These are phyloP conservation scores for Penicillium bovifimosum DNA, from an alignment of 495 filamentous ascomycete species.

Conservation along the genomic window DNA sequence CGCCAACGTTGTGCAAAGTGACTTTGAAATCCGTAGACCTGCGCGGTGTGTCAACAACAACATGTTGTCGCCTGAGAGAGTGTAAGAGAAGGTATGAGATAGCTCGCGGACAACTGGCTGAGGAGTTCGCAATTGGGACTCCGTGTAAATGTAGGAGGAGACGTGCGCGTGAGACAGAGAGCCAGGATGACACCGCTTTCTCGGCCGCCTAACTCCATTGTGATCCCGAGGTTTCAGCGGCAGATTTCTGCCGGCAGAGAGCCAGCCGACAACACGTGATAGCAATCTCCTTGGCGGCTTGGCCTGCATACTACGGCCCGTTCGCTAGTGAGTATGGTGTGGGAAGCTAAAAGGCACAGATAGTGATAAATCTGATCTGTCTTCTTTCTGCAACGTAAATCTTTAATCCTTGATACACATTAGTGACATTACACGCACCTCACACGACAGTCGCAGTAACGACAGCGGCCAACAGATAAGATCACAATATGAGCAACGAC, in stretches of 20 bases:
- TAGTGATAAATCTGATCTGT: no score
- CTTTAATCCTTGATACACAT: no score
- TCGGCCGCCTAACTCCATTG: background rate
- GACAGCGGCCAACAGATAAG: no score
- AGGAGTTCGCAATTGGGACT: background rate
- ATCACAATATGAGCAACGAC: background rate
- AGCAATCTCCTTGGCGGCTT: conserved; percentile 19
- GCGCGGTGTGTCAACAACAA: background rate
- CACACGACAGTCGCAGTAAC: no score
- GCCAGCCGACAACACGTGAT: conserved; percentile 15
- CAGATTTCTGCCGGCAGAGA: background rate
- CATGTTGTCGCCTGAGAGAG: background rate
- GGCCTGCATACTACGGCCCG: conserved; percentile 18
- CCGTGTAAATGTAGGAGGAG: background rate
- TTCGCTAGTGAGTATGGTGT: no score
- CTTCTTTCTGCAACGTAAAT: no score
- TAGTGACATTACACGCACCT: no score
- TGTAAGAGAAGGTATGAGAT: background rate
- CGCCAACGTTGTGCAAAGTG: background rate
- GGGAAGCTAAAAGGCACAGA: no score
- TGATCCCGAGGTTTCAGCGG: no score
- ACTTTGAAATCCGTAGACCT: background rate
- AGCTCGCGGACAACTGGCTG: background rate
- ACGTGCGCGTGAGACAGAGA: background rate
- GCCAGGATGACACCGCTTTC: background rate